phyloP scores from a whole-genome alignment of 1,284 basidiomycete genomes.

The Leccinum pseudoinsigne region DNA sequence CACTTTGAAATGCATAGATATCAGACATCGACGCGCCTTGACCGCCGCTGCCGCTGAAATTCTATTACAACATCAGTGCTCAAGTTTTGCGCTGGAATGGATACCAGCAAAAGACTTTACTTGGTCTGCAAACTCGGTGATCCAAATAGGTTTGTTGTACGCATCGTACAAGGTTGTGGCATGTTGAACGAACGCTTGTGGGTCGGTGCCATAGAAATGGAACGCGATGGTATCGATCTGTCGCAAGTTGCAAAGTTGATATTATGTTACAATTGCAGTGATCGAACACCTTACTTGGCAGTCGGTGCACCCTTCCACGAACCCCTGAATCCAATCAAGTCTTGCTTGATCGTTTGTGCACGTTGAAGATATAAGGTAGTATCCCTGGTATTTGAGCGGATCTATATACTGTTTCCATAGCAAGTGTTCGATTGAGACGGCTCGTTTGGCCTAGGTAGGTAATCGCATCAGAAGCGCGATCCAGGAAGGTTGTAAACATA shows the following conservation, averaged over 20 bases:
- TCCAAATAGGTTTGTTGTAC: constrained; percentile 54
- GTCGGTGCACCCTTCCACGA: constrained; percentile 51
- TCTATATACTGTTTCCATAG: constrained; percentile 70
- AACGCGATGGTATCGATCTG: constrained; percentile 54
- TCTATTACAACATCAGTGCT: constrained; percentile 26
- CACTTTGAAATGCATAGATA: constrained; percentile 57
- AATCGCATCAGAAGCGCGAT: constrained; percentile 1
- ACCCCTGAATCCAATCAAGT: constrained; percentile 57
- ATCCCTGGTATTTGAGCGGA: constrained; percentile 59
- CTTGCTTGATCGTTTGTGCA: constrained; percentile 67
- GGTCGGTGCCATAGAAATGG: constrained; percentile 64
- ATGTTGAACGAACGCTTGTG: constrained; percentile 51
- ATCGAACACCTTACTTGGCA: constrained; percentile 44
- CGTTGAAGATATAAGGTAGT: constrained; percentile 66
- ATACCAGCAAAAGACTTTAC: constrained; percentile 29
- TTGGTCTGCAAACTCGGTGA: constrained; percentile 74
- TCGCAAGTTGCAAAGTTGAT: constrained; percentile 1
- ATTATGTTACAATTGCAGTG: background rate
- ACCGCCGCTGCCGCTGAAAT: constrained; percentile 56
- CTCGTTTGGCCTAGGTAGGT: constrained; percentile 47
- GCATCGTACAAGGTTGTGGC: constrained; percentile 51
- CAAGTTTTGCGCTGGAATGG: no score
- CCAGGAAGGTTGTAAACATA: constrained; percentile 30
- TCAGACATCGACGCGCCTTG: constrained; percentile 48
- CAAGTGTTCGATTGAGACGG: constrained; percentile 53